phyloP scores from a whole-genome alignment of 257 asterid species.

The Lycium ferocissimum region DNA sequence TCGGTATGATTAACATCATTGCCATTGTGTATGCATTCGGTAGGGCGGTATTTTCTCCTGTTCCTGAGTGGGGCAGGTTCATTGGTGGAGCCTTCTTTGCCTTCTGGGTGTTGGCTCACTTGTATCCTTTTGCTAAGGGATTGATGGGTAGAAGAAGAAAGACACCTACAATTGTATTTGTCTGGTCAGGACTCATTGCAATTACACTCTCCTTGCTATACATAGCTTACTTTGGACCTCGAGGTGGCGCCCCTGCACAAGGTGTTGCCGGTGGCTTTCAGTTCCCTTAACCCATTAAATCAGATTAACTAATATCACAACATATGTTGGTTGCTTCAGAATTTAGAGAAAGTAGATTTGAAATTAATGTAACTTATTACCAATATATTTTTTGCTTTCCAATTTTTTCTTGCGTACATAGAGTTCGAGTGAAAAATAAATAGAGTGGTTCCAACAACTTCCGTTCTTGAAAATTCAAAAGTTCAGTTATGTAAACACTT shows the following conservation, averaged over 20 bases:
- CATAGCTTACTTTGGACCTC: conserved; percentile 42
- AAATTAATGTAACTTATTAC: background rate
- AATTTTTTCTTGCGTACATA: background rate
- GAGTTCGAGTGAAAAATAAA: background rate
- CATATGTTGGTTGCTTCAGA: background rate
- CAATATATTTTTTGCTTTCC: background rate
- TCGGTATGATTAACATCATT: conserved; percentile 48
- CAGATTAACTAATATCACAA: background rate
- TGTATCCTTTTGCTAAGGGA: conserved; percentile 58
- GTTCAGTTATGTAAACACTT: background rate
- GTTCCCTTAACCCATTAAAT: conserved; percentile 32
- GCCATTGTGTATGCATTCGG: conserved; percentile 45
- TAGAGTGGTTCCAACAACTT: background rate
- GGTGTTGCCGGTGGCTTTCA: conserved; percentile 27
- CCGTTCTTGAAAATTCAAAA: background rate
- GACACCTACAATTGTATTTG: conserved; percentile 57
- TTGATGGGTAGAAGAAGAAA: conserved; percentile 51
- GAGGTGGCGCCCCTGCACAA: background rate
- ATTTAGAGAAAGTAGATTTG: conserved; percentile 2
- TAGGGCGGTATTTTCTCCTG: conserved; percentile 40
- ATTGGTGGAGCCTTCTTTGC: conserved; percentile 55
- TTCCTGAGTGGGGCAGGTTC: conserved; percentile 50
- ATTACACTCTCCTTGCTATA: conserved; percentile 51
- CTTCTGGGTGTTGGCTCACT: conserved; percentile 54
- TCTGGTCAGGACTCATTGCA: conserved; percentile 59